Base-by-base conservation (phyloP, 768 basidiomycete genomes). In the Kwoniella mangroviensis region DNA sequence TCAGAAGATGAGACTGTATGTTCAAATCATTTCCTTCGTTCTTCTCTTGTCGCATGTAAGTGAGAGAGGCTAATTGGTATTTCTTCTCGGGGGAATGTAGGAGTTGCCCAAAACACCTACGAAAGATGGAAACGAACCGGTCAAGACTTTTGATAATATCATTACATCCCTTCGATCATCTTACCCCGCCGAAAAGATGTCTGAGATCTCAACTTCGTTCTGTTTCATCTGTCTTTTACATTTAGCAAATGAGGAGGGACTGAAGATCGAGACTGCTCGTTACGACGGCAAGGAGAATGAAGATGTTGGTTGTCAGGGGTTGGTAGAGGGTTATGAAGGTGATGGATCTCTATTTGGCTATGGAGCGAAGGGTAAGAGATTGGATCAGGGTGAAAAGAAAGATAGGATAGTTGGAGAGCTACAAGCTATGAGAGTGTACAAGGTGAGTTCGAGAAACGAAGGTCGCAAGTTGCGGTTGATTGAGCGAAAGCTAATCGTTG, bases 171-270 rank as follows among this genome's bases (percentile, higher is more conserved):
- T 99, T 42, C 89, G 92, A 74, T 86, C 85, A 62, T 88, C 91
- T 6, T 98, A 98, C 82, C 94, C 96, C 0, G 85, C 85, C 68
- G 95, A 98, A 53, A 98, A 96, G 85, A 92, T 98, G 91, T 91
- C 91, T 51, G 97, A 99, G 73, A 97, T 98, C 80, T 97, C 94
- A 82, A 98, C 97, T 17, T 96, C 93, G 73, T 98, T 96, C 89
- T 98, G 96, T 82, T 99, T 98, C 86, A 99, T 98, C 82, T 98
- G 97, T 79, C 85, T 98, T 26, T 85, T 99, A 19, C 97, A 98
- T 85, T 84, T 98, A 54, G 96, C 96, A 19, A 98, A 99, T 81
- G 97, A 98, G 84, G 92, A 93, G 77, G 97, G 96, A 1, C 86
- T 98, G 59, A 91, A 91, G 79, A 87, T 99, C 43, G 91, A 84